phyloP scores from a whole-genome alignment of 495 filamentous ascomycete genomes.

The Aspergillus egyptiacus region DNA sequence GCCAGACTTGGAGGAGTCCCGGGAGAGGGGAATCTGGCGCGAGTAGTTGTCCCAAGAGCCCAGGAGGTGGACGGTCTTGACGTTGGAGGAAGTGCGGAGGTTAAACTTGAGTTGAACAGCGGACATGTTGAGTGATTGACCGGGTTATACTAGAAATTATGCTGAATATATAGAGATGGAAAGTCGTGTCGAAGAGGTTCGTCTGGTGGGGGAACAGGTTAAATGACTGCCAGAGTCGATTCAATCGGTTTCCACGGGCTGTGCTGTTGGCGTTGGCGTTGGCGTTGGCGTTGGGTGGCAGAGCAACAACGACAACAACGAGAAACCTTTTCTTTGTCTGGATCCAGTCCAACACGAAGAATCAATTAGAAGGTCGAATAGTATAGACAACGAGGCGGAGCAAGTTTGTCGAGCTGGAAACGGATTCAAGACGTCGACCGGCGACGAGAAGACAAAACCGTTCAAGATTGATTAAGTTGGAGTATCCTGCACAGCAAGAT shows the following conservation, averaged over 20 bases:
- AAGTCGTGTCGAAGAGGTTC: conserved; percentile 15
- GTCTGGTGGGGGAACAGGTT: conserved; percentile 6
- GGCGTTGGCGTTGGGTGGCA: conserved; percentile 16
- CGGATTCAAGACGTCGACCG: conserved; percentile 44
- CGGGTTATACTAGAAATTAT: conserved; percentile 36
- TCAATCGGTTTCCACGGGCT: conserved; percentile 8
- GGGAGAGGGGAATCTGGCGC: conserved; percentile 85
- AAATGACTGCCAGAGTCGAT: conserved; percentile 24
- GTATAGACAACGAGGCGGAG: conserved; percentile 18
- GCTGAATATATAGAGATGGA: conserved; percentile 13
- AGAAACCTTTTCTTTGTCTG: conserved; percentile 14
- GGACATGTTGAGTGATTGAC: conserved; percentile 56
- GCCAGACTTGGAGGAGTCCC: conserved; percentile 76
- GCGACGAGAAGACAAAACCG: conserved; percentile 39
- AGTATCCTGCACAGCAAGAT: conserved; percentile 28
- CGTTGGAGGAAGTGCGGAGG: conserved; percentile 90
- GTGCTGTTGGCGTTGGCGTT: conserved; percentile 7
- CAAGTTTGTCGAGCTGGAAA: conserved; percentile 34
- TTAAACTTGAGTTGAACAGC: conserved; percentile 80
- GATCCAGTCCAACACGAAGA: conserved; percentile 26
- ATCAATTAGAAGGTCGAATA: conserved; percentile 15
- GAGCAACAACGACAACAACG: conserved; percentile 14
- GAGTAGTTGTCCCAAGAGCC: conserved; percentile 98
- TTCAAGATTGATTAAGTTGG: conserved; percentile 29
- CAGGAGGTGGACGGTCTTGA: conserved; percentile 96